A percentile compares a stretch with the other conserved stretches of the same genome.
These are phyloP conservation scores for Gentiana straminea DNA, from an alignment of 257 asterid genomes.

Conservation along the genomic window DNA sequence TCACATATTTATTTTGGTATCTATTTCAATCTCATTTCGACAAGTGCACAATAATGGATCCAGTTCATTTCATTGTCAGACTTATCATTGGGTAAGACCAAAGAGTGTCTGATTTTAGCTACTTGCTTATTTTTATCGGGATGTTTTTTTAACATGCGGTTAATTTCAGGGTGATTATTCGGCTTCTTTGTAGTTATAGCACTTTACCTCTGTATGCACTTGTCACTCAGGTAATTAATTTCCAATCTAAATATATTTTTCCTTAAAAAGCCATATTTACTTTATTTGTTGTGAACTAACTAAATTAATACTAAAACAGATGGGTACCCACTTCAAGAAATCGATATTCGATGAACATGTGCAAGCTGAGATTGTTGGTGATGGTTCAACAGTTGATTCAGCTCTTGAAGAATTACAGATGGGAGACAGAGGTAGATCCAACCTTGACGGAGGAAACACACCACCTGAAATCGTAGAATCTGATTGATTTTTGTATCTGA, in stretches of 20 bases:
- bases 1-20: conserved; percentile 91
- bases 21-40: conserved; percentile 63
- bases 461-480: too few relatives aligned
- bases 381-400: too few relatives aligned
- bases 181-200: conserved; percentile 92
- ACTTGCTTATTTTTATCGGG: too few relatives aligned
- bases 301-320: conserved; percentile 24
- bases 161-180: conserved; percentile 66
- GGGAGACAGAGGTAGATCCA: conserved; percentile 30
- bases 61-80: conserved; percentile 51
- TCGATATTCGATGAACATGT: conserved; percentile 85
- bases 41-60: conserved; percentile 99
- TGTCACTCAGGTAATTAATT: conserved; percentile 70
- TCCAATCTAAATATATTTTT: neutral
- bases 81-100: conserved; percentile 70
- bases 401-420: conserved; percentile 15
- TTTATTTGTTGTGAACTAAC: too few relatives aligned
- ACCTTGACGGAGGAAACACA: too few relatives aligned
- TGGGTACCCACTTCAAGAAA: conserved; percentile 93
- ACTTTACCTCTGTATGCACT: conserved; percentile 87
- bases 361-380: conserved; percentile 70
- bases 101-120: neutral
- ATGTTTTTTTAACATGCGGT: too few relatives aligned
- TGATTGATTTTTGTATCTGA: too few relatives aligned
- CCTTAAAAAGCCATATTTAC: too few relatives aligned